Evolutionary conservation across 139 green algal genomes (phyloP), one percentile per base, ranked within the genome.

Genomic region (Microglena sp.): DNA sequence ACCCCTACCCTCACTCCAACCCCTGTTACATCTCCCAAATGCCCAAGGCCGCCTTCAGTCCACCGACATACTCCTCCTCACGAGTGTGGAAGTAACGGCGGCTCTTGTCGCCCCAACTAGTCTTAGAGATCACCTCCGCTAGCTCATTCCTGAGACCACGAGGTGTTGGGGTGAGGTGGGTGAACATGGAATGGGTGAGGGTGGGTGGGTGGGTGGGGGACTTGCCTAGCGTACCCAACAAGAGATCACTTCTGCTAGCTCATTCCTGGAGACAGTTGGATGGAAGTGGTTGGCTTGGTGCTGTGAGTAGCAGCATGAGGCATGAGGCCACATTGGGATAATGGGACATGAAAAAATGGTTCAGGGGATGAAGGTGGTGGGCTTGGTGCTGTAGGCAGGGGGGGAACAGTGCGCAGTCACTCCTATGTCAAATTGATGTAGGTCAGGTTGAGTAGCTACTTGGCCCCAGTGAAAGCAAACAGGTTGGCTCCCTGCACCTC

Each of bases 61-160:
- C 87, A 6, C 60, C 56, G n/a, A 88, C 72, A 45, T 97, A 91
- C 64, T 95, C 83, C 67, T 96, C 82, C 60, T 92, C 77, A 6
- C 90, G 69, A 0, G 67, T 80, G 18, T 91, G 70, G 63, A 91
- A 95, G 76, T 93, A 64, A 29, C 75, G 82, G 11, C 78, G 54
- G 35, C 36, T 76, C 67, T 96, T 96, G 74, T 91, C 68, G 22
- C 63, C 89, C 89, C 89, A 96, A 0, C 73, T 33, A 2, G 76
- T 77, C 2, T 72, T 67, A 0, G 68, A 11, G 61, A 96, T 35
- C 26, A 86, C 31, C 50, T 86, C 45, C 1, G 77, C 72, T 27
- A 95, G 74, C 35, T 80, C 53, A 1, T 65, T 53, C 68, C 85
- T 92, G 75, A 18, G 31, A 40, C 26, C 0, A 34, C 27, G n/a